Evolutionary conservation across 2,329 filamentous ascomycete species (phyloP).

Genomic region (Beauveria medogensis): DNA sequence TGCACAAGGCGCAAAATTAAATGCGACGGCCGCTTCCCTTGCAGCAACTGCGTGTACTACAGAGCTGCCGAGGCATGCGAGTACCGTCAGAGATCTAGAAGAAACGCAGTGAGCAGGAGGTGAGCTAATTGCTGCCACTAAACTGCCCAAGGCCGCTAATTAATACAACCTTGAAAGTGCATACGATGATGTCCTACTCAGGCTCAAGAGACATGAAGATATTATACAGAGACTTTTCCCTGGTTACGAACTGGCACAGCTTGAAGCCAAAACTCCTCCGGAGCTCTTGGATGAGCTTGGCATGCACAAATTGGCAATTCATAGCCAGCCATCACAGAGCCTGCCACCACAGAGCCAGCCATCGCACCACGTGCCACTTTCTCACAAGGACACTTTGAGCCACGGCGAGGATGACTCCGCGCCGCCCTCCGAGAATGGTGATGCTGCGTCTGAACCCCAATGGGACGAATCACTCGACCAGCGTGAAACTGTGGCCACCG

Average conservation of each 20-base stretch:
- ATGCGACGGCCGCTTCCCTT: slow-evolving; percentile 31
- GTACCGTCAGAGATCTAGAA: slow-evolving; percentile 22
- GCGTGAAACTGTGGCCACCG: slow-evolving; percentile 18
- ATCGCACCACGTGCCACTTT: not conserved
- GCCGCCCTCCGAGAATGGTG: slow-evolving; percentile 20
- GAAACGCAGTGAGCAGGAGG: slow-evolving; percentile 24
- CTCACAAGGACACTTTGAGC: not conserved
- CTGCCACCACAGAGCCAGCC: not conserved
- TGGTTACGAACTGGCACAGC: slow-evolving; percentile 10
- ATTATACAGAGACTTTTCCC: slow-evolving; percentile 20
- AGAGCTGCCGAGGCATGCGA: slow-evolving; percentile 19
- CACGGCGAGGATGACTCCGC: slow-evolving; percentile 17
- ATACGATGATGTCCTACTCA: slow-evolving; percentile 19
- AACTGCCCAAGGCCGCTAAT: not conserved
- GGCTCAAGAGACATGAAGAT: slow-evolving; percentile 16
- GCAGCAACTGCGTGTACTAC: slow-evolving; percentile 30
- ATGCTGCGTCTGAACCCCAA: slow-evolving; percentile 19
- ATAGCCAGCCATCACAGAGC: not conserved
- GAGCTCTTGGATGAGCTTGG: slow-evolving; percentile 17
- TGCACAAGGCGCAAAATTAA: slow-evolving; percentile 26
- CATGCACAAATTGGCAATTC: not conserved
- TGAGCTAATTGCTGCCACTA: slow-evolving; percentile 3
- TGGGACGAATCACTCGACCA: slow-evolving; percentile 23
- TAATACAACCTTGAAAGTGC: slow-evolving; percentile 15
- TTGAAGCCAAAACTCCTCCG: slow-evolving; percentile 16